Percentiles rank a stretch among this genome's conserved stretches.
Evolutionary conservation across 2,329 filamentous ascomycete genomes (phyloP).

Genomic region (Fusarium hostae): DNA sequence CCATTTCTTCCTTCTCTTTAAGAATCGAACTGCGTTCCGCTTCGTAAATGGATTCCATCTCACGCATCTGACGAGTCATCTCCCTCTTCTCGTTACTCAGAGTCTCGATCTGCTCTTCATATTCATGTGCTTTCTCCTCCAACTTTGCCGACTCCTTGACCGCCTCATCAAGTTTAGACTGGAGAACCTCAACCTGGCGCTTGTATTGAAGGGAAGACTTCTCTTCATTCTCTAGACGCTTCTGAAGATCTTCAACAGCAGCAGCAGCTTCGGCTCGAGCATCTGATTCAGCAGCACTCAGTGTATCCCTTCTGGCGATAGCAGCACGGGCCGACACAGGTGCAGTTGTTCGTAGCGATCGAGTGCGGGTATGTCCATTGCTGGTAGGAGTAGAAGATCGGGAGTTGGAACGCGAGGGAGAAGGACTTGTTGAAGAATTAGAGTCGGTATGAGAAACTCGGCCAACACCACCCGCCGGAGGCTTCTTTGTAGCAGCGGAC

Average conservation of each 20-base stretch:
- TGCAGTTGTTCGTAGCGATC: slow-evolving; percentile 72
- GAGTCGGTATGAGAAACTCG: slow-evolving; percentile 57
- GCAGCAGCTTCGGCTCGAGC: slow-evolving; percentile 82
- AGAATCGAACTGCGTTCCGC: slow-evolving; percentile 86
- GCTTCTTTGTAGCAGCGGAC: slow-evolving; percentile 66
- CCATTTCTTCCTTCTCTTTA: slow-evolving; percentile 91
- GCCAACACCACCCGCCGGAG: slow-evolving; percentile 60
- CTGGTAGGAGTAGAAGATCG: slow-evolving; percentile 58
- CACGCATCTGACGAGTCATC: slow-evolving; percentile 81
- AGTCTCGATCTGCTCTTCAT: slow-evolving; percentile 82
- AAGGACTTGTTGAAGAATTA: slow-evolving; percentile 48
- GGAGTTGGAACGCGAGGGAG: slow-evolving; percentile 53
- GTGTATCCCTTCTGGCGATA: slow-evolving; percentile 67
- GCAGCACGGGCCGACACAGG: slow-evolving; percentile 80
- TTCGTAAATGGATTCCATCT: slow-evolving; percentile 94
- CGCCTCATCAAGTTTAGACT: slow-evolving; percentile 87
- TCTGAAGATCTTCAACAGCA: slow-evolving; percentile 84
- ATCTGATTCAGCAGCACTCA: slow-evolving; percentile 71
- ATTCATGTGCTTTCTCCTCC: slow-evolving; percentile 89
- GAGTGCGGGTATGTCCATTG: slow-evolving; percentile 62
- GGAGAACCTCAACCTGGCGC: slow-evolving; percentile 86
- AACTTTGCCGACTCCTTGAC: slow-evolving; percentile 84
- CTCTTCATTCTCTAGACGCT: slow-evolving; percentile 84
- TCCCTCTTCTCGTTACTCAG: slow-evolving; percentile 89
- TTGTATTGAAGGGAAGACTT: slow-evolving; percentile 79